These are phyloP conservation scores for Xylaria telfairii DNA, from an alignment of 495 filamentous ascomycete genomes.

Conservation along the genomic window DNA sequence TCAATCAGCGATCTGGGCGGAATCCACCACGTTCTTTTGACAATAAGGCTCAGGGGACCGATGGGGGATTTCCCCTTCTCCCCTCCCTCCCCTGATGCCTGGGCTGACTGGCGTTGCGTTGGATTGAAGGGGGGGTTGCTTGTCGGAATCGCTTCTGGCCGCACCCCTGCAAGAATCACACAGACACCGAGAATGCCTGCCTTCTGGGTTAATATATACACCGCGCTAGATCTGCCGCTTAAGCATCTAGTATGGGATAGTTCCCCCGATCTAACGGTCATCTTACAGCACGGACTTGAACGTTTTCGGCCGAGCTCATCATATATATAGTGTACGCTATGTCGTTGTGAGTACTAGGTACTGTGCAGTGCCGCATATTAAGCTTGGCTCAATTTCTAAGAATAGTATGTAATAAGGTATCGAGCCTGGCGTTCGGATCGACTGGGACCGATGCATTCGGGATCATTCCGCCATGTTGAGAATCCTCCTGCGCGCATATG, in stretches of 20 bases:
- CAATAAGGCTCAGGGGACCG: conserved; percentile 6
- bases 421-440: conserved; percentile 22
- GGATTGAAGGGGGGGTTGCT: conserved; percentile 8
- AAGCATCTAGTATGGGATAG: conserved; percentile 12
- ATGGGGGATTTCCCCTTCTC: neutral
- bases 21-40: conserved; percentile 20
- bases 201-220: conserved; percentile 7
- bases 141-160: conserved; percentile 8
- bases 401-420: conserved; percentile 20
- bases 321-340: neutral
- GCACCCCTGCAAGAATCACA: neutral
- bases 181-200: conserved; percentile 16
- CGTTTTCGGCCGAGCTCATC: conserved; percentile 3
- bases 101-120: neutral
- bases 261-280: conserved; percentile 20
- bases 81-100: conserved; percentile 10
- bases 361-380: conserved; percentile 12
- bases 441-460: conserved; percentile 17
- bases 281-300: conserved; percentile 10
- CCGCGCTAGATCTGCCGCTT: conserved; percentile 22
- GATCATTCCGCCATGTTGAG: conserved; percentile 19
- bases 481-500: conserved; percentile 4
- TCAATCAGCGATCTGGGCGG: conserved; percentile 13
- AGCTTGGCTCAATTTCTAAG: conserved; percentile 21
- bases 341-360: conserved; percentile 1